Conservation (phyloP, 345 rosid species). For the Geranium rotundifolium region DNA sequence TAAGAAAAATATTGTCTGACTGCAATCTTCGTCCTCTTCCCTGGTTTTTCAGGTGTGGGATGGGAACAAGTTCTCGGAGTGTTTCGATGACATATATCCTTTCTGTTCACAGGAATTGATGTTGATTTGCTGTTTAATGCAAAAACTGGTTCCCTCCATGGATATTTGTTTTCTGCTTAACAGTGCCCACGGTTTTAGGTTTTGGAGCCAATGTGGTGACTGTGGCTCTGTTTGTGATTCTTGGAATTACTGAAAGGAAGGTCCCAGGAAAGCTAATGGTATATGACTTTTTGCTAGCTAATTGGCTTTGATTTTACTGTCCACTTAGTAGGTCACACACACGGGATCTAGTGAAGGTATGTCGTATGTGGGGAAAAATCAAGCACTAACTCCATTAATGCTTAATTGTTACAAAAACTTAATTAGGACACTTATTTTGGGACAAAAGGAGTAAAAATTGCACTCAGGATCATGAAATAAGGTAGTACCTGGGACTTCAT, state of each 20-base stretch:
- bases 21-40: not conserved
- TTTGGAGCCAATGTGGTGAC: conserved; percentile 42
- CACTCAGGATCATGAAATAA: too few species aligned
- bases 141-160: not conserved
- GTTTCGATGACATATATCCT: conserved; percentile 55
- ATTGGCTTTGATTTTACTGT: not conserved
- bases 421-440: too few species aligned
- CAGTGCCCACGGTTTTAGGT: conserved; percentile 35
- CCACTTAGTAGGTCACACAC: too few species aligned
- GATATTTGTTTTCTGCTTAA: conserved; percentile 3
- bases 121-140: not conserved
- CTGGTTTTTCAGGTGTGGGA: conserved; percentile 44
- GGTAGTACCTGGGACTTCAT: too few species aligned
- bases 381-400: too few species aligned
- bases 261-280: conserved; percentile 16
- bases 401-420: too few species aligned
- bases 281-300: conserved; percentile 15
- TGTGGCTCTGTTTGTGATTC: conserved; percentile 23
- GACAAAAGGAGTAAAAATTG: too few species aligned
- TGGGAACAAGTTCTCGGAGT: conserved; percentile 32
- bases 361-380: too few species aligned
- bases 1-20: not conserved
- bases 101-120: not conserved
- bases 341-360: too few species aligned
- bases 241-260: conserved; percentile 31